Conservation (phyloP, 768 basidiomycete species). For the Exsudoporus frostii region DNA sequence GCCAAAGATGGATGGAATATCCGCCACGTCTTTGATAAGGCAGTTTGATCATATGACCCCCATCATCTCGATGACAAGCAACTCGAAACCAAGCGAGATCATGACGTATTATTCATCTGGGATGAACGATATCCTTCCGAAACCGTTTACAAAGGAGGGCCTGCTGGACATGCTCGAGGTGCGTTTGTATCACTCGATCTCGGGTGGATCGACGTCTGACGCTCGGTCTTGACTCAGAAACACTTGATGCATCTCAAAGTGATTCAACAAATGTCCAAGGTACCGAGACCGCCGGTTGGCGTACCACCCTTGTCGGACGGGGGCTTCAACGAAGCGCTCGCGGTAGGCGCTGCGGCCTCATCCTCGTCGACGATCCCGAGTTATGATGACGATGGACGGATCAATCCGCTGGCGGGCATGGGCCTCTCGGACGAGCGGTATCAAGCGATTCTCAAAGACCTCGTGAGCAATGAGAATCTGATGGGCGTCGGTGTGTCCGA, state of each 20-base stretch:
- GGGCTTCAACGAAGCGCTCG: slow-evolving; percentile 54
- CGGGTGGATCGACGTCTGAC: neutral
- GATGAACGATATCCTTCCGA: slow-evolving; percentile 96
- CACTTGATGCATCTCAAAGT: slow-evolving; percentile 85
- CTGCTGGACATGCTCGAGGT: slow-evolving; percentile 92
- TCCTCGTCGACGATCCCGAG: slow-evolving; percentile 29
- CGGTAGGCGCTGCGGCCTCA: slow-evolving; percentile 33
- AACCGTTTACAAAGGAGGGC: slow-evolving; percentile 95
- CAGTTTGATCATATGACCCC: slow-evolving; percentile 95
- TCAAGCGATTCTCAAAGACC: slow-evolving; percentile 67
- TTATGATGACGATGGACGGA: slow-evolving; percentile 44
- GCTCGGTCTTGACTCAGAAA: slow-evolving; percentile 46
- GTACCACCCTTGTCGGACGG: slow-evolving; percentile 57
- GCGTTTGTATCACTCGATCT: neutral
- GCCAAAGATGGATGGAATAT: slow-evolving; percentile 83
- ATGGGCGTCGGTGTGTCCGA: slow-evolving; percentile 38
- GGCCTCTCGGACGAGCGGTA: slow-evolving; percentile 90
- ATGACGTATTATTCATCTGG: slow-evolving; percentile 73
- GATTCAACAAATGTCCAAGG: slow-evolving; percentile 70
- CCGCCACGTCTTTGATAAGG: slow-evolving; percentile 88
- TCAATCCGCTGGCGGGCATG: slow-evolving; percentile 85
- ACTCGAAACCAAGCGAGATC: slow-evolving; percentile 89
- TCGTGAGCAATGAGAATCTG: slow-evolving; percentile 64
- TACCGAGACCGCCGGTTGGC: slow-evolving; percentile 60
- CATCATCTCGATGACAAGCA: slow-evolving; percentile 98